A percentile compares a stretch with the other conserved stretches of the same genome.
phyloP scores from a whole-genome alignment of 1,139 yeast species.

The Saccharomycopsis phalli region DNA sequence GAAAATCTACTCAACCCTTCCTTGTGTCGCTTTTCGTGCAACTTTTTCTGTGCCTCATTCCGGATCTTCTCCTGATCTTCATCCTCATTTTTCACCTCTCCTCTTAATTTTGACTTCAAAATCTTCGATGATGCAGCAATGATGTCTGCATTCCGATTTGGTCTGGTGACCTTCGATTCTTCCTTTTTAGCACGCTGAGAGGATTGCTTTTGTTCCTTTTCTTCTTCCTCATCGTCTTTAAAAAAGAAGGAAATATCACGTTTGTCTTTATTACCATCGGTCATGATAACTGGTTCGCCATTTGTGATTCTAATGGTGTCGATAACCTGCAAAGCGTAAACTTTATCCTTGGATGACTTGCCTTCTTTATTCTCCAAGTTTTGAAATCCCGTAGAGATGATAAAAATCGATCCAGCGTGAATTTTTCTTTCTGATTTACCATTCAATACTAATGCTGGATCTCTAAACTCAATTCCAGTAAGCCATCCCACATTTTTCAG shows the following conservation, averaged over 20 bases:
- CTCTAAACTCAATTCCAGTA: conserved; percentile 87
- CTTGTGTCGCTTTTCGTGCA: conserved; percentile 79
- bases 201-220: conserved; percentile 27
- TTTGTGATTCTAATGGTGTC: conserved; percentile 68
- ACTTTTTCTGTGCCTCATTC: conserved; percentile 70
- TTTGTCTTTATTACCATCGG: conserved; percentile 65
- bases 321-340: conserved; percentile 66
- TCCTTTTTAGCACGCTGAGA: conserved; percentile 26
- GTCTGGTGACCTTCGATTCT: conserved; percentile 22
- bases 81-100: conserved; percentile 64
- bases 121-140: conserved; percentile 38
- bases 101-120: conserved; percentile 70
- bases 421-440: conserved; percentile 63
- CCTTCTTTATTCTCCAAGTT: conserved; percentile 43
- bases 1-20: conserved; percentile 75
- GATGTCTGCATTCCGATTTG: conserved; percentile 19
- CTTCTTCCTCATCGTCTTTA: conserved; percentile 49
- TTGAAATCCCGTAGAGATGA: conserved; percentile 70
- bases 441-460: conserved; percentile 64
- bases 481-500: conserved; percentile 84
- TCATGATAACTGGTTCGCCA: conserved; percentile 53
- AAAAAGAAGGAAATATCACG: conserved; percentile 79
- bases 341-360: conserved; percentile 39
- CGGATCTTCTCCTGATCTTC: conserved; percentile 78
- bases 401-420: conserved; percentile 66